Evolutionary conservation across 1,284 basidiomycete genomes (phyloP), one percentile per base, ranked within the genome.

Genomic region (Ceratobasidium sp.): DNA sequence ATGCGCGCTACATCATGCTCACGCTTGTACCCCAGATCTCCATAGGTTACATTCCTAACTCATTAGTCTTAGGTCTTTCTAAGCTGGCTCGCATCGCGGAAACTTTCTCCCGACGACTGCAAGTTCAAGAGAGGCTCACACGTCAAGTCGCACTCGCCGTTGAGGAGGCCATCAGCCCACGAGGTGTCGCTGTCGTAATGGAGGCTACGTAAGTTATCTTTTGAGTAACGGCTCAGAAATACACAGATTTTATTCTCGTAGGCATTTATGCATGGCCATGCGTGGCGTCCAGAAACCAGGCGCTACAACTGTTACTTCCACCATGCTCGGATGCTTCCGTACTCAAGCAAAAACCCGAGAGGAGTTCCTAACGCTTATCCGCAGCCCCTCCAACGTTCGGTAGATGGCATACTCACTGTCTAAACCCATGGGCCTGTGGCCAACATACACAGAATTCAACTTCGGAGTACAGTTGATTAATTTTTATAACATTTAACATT

Each of bases 251-350:
- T 55, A 40, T n/a, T 46, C 42, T 18, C 18, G 79, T 83, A 97
- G 97, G 55, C 98, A 99, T 87, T 90, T 99, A 87, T 99, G 98
- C 85, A 99, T 99, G 98, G 97, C 97, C 1, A 99, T 99, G 97
- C 93, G 98, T 79, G 98, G 98, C 56, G 98, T 99, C 0, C 98
- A 99, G 86, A 99, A 99, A 86, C 97, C 97, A 1, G 97, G 98
- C 40, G 91, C 97, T 7, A 91, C 94, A 26, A 99, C 98, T 0
- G 95, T 98, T 46, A 99, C 98, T 0, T 97, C 95, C n/a, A 98
- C 97, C 82, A 99, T 99, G 98, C 89, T 99, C 75, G 98, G 98
- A 13, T 98, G 96, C 83, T 99, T 99, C 90, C 91, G 98, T 77
- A 94, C 95, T 15, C 94, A 97, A 82, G 96, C 98, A 86, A 99